Conservation (phyloP, 176 grass and related monocot genomes). For the Raddia distichophylla region DNA sequence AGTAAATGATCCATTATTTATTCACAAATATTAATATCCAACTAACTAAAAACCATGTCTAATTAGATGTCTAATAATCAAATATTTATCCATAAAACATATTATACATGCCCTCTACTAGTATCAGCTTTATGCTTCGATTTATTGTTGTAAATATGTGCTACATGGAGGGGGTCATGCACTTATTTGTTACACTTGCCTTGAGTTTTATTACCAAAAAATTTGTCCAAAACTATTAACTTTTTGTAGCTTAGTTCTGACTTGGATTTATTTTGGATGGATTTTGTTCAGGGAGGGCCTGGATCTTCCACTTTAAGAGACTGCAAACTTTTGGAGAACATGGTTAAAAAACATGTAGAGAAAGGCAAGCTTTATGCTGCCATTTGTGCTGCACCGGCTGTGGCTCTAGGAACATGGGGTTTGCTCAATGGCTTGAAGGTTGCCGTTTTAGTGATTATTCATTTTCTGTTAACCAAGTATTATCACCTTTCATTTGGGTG, state of each 20-base stretch:
- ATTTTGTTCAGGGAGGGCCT: slow-evolving; percentile 61
- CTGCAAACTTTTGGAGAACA: slow-evolving; percentile 52
- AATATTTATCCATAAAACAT: neutral
- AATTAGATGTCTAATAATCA: neutral
- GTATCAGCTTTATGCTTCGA: neutral
- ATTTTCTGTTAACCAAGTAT: neutral
- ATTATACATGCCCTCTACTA: neutral
- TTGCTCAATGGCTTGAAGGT: slow-evolving; percentile 76
- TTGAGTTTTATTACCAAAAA: neutral
- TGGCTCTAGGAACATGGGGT: slow-evolving; percentile 75
- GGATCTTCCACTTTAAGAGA: slow-evolving; percentile 63
- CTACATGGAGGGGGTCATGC: neutral
- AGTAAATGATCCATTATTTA: neutral
- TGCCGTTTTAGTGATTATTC: neutral
- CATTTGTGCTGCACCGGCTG: slow-evolving; percentile 69
- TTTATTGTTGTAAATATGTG: slow-evolving; percentile 8
- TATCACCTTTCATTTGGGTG: neutral
- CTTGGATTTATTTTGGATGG: neutral
- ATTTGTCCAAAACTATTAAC: neutral
- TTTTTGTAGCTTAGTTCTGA: slow-evolving; percentile 6
- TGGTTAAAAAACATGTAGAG: slow-evolving; percentile 66
- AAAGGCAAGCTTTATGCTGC: slow-evolving; percentile 68
- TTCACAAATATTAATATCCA: neutral
- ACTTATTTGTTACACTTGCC: neutral
- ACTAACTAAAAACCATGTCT: neutral